Evolutionary conservation across 139 green algal genomes (phyloP).

Genomic region (Gonium pectorale): DNA sequence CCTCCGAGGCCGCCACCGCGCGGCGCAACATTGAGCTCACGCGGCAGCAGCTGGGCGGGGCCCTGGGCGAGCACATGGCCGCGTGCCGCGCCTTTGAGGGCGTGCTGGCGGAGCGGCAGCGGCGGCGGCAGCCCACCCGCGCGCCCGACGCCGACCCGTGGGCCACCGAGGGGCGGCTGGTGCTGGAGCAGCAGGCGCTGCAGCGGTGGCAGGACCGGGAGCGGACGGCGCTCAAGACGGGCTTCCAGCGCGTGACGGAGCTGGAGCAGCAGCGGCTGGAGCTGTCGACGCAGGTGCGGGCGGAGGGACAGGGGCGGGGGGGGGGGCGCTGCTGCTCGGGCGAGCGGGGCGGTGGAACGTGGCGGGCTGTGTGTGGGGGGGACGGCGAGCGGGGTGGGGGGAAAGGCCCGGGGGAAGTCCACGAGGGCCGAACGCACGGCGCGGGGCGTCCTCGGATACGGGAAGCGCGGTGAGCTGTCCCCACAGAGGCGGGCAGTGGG

Average conservation of each 20-base stretch:
- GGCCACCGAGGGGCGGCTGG: constrained; percentile 64
- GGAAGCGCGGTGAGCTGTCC: no score
- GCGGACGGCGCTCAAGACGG: constrained; percentile 62
- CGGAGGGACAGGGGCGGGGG: constrained; percentile 9
- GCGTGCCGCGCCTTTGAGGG: constrained; percentile 33
- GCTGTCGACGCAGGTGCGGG: constrained; percentile 21
- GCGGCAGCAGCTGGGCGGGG: constrained; percentile 20
- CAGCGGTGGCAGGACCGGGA: constrained; percentile 59
- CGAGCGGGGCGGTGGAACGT: no score
- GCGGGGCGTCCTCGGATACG: no score
- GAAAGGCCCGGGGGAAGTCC: no score
- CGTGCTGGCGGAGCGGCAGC: constrained; percentile 34
- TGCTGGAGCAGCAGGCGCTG: constrained; percentile 61
- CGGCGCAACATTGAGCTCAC: constrained; percentile 20
- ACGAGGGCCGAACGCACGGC: no score
- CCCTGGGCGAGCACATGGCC: constrained; percentile 24
- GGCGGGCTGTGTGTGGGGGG: no score
- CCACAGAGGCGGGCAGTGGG: no score
- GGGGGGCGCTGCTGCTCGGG: no score
- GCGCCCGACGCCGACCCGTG: constrained; percentile 73
- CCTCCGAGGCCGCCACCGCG: not conserved
- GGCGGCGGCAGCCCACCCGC: constrained; percentile 15
- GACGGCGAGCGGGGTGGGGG: no score
- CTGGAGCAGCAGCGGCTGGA: constrained; percentile 65
- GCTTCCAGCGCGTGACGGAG: constrained; percentile 50